Base-by-base conservation (phyloP, 352 stramenopile genomes). In the Pythium insidiosum region DNA sequence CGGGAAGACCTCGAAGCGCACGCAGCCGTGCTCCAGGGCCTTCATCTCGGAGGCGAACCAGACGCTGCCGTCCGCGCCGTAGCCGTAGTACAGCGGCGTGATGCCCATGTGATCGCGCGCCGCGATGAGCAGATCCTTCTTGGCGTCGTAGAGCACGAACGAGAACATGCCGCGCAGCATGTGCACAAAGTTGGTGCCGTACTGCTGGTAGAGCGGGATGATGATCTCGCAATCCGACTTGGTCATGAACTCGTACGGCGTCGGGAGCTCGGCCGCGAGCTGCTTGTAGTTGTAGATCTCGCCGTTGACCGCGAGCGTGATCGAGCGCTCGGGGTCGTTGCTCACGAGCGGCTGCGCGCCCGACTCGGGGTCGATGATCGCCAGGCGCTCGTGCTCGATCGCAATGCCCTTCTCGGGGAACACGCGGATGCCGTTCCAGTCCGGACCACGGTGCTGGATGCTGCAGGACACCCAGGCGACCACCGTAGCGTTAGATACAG, bases 261-360 rank as follows among this genome's bases (percentile, higher is more conserved):
- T 80, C 26, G 61, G 49, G 7, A 98, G 63, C n/a, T 60, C 33
- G 5, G 66, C 53, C 30, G 95, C 96, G 7, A 99, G 65, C 61
- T 98, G 84, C 63, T 96, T 94, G 80, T 98, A 98, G 74, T 99
- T 99, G 88, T 99, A 99, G 50, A 99, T 97, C 73, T 99, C 96
- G 38, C 96, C 96, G 68, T 99, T 99, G 29, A 96, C 95, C 6
- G 95, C 90, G 5, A 98, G 84, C 56, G 97, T 97, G 50, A 99
- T 81, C 36, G 73, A 79, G 33, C 60, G 50, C 31, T 68, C 61
- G 7, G 73, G 62, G 58, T 97, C 91, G 63, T 82, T 85, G 57
- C 72, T 92, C 44, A 88, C 67, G 6, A 97, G 68, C 37, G 88
- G 88, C 63, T 97, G 89, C n/a, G 82, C 82, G 41, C 89, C 89